A percentile compares a stretch with the other conserved stretches of the same genome.
These are phyloP conservation scores for Camellia japonica DNA, from an alignment of 148 eudicot genomes.

Conservation along the genomic window DNA sequence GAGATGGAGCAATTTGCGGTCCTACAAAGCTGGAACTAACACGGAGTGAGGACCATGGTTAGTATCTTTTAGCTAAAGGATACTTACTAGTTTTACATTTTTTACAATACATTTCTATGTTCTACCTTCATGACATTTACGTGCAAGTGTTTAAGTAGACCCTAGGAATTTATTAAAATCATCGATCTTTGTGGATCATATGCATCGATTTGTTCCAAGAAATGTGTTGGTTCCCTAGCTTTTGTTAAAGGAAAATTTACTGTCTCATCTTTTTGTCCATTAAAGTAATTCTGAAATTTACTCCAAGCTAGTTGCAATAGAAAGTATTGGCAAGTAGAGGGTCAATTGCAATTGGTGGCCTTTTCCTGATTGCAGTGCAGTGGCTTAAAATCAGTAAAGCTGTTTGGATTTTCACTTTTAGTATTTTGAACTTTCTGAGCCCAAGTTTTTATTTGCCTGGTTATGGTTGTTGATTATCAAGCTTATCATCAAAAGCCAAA, in stretches of 20 bases:
- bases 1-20: constrained; percentile 50
- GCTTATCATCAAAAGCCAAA: neutral
- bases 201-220: neutral
- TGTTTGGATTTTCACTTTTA: neutral
- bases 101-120: neutral
- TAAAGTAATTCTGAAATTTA: neutral
- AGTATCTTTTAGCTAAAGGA: constrained; percentile 18
- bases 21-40: constrained; percentile 51
- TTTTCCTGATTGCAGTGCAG: neutral
- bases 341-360: neutral
- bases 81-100: neutral
- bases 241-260: neutral
- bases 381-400: neutral
- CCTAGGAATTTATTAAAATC: neutral
- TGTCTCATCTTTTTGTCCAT: neutral
- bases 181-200: neutral
- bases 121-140: neutral
- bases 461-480: neutral
- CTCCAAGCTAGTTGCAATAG: neutral
- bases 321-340: neutral
- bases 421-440: neutral
- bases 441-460: neutral
- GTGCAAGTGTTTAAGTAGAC: neutral
- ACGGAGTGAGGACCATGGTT: constrained; percentile 36
- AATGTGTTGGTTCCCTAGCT: neutral